These are phyloP conservation scores for Globisporangium megalacanthum DNA, from an alignment of 352 stramenopile species.

Conservation along the genomic window DNA sequence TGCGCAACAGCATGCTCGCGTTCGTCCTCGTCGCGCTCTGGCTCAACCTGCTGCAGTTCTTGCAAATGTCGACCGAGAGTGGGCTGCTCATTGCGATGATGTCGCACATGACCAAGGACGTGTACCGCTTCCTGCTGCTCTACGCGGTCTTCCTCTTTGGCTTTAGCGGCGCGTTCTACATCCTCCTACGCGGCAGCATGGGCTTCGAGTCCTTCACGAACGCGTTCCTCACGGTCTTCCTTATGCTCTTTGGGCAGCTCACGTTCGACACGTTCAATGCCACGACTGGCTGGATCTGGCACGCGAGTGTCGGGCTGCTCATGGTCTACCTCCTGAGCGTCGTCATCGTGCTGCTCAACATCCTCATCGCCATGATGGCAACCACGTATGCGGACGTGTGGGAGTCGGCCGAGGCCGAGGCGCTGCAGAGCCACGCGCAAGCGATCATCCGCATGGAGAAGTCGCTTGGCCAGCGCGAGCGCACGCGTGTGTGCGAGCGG, in stretches of 20 bases:
- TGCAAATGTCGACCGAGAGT: conserved; percentile 51
- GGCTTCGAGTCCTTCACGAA: conserved; percentile 58
- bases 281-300: conserved; percentile 10
- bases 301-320: conserved; percentile 10
- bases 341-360: conserved; percentile 30
- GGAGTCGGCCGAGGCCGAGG: conserved; percentile 11
- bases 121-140: conserved; percentile 62
- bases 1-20: conserved; percentile 44
- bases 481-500: conserved; percentile 32
- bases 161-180: conserved; percentile 69
- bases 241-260: conserved; percentile 70
- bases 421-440: conserved; percentile 11
- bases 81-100: conserved; percentile 76
- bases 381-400: conserved; percentile 20
- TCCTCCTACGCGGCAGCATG: conserved; percentile 44
- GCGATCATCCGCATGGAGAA: conserved; percentile 21
- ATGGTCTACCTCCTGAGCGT: conserved; percentile 16
- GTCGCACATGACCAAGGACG: conserved; percentile 63
- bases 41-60: conserved; percentile 66
- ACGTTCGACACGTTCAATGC: conserved; percentile 26
- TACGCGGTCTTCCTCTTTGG: conserved; percentile 69
- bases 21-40: conserved; percentile 59
- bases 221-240: conserved; percentile 65
- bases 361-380: conserved; percentile 36
- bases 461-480: conserved; percentile 17